These are phyloP conservation scores for Apiospora pterosperma DNA, from an alignment of 2,329 filamentous ascomycete species.

Conservation along the genomic window DNA sequence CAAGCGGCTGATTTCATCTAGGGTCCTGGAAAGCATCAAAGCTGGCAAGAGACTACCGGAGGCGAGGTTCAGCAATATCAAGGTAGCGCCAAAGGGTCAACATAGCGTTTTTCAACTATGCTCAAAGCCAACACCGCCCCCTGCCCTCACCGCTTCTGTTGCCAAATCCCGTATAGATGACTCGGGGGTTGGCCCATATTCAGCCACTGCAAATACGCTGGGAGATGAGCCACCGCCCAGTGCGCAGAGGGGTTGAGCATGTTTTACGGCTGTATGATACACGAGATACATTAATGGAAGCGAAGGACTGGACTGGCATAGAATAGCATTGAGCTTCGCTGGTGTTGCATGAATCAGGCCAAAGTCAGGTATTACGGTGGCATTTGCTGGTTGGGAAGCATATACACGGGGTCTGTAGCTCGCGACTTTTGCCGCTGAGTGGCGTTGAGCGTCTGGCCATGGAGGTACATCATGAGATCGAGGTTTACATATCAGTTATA, in stretches of 20 bases:
- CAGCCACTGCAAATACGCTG: neutral
- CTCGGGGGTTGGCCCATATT: neutral
- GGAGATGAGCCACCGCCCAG: conserved; percentile 9
- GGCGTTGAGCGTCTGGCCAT: neutral
- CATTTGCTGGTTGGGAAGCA: neutral
- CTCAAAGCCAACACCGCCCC: conserved; percentile 20
- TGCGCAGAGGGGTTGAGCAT: neutral
- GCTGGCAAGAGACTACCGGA: conserved; percentile 73
- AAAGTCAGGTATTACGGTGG: neutral
- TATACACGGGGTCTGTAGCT: neutral
- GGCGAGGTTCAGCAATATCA: conserved; percentile 63
- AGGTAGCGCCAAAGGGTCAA: conserved; percentile 59
- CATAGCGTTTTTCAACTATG: conserved; percentile 58
- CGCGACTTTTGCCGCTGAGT: neutral
- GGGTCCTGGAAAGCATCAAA: conserved; percentile 81
- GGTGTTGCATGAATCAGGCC: neutral
- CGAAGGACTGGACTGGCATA: neutral
- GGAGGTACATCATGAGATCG: neutral
- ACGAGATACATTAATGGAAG: neutral
- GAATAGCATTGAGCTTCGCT: neutral
- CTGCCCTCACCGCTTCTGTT: neutral
- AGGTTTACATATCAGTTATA: neutral
- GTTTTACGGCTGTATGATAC: neutral
- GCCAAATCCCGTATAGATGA: neutral
- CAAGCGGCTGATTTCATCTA: conserved; percentile 25